Percentiles rank a stretch among this genome's conserved stretches.
These are phyloP conservation scores for Sanguinoderma infundibulare DNA, from an alignment of 1,284 basidiomycete species.

Conservation along the genomic window DNA sequence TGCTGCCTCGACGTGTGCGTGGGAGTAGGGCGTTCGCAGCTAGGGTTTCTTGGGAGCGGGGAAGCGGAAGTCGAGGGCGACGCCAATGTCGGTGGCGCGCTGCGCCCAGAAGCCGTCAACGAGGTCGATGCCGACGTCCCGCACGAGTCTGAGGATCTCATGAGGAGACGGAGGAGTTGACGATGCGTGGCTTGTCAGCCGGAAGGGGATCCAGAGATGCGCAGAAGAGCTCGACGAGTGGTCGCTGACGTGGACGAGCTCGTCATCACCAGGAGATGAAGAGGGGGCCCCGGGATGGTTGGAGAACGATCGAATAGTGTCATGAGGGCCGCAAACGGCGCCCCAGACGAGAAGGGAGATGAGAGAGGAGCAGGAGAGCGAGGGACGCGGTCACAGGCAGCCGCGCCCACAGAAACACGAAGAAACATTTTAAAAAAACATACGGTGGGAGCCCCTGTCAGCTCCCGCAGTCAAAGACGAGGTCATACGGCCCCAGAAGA, in stretches of 20 bases:
- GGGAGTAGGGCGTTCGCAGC: constrained; percentile 8
- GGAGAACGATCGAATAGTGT: too few species aligned
- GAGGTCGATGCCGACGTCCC: constrained; percentile 70
- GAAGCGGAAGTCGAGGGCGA: constrained; percentile 79
- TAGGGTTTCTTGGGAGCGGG: constrained; percentile 49
- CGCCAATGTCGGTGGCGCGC: constrained; percentile 65
- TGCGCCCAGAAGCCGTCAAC: constrained; percentile 78
- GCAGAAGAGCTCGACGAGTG: constrained; percentile 44
- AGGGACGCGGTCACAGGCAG: too few species aligned
- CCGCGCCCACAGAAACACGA: too few species aligned
- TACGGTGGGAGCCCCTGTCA: too few species aligned
- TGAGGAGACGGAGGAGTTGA: constrained; percentile 71
- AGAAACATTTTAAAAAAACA: too few species aligned
- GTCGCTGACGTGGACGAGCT: constrained; percentile 15
- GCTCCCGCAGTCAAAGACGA: too few species aligned
- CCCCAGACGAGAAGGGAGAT: too few species aligned
- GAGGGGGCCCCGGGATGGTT: too few species aligned
- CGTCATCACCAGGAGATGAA: background rate
- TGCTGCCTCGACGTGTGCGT: constrained; percentile 29
- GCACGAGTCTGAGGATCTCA: constrained; percentile 69
- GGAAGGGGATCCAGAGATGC: constrained; percentile 64
- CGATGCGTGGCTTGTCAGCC: constrained; percentile 59
- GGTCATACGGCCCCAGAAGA: too few species aligned
- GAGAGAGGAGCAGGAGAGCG: too few species aligned
- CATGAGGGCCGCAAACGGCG: too few species aligned